Base-by-base conservation (phyloP, 495 filamentous ascomycete species). In the Penicillium soppii region DNA sequence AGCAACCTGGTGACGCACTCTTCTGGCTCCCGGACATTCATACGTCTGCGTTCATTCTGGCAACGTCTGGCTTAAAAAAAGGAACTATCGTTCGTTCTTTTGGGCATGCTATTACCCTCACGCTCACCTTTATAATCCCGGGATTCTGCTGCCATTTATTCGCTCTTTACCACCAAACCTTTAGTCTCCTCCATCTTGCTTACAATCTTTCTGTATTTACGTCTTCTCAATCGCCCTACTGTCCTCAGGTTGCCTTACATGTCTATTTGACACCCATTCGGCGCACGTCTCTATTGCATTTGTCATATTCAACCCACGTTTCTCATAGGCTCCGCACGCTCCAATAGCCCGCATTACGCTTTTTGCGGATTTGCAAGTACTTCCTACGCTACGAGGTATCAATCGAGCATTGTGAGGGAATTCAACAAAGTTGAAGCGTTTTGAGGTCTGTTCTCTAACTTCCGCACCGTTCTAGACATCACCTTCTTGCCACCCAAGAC, bases 1-100 rank as follows among this genome's bases (percentile, higher is more conserved):
- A n/a, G n/a, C n/a, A n/a, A 50, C 52, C 47, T 30, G 25, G 58
- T 62, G 58, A 58, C 48, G 58, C 54, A 53, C 40, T 29, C 37
- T 27, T 42, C 33, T 52, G 41, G 37, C 36, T 30, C 39, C 48
- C 49, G 35, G 47, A 48, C 43, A 20, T 36, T 29, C 25, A 29
- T n/a, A n/a, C n/a, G n/a, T n/a, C 21, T 40, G 44, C 43, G 39
- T 52, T 42, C 26, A 19, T 33, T 21, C 21, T 36, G 32, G 5
- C 21, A 46, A 29, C 42, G 13, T 25, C 20, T 17, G 25, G 15
- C 9, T 7, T 5, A 17, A n/a, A n/a, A 48, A 21, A 43, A 32
- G 27, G 16, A n/a, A 30, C n/a, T n/a, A n/a, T n/a, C n/a, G n/a
- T n/a, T 27, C 43, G 15, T 23, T 35, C 20, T 25, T 7, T 46